These are phyloP conservation scores for Coemansia reversa DNA, from an alignment of 192 early-diverging fungal species.

Conservation along the genomic window DNA sequence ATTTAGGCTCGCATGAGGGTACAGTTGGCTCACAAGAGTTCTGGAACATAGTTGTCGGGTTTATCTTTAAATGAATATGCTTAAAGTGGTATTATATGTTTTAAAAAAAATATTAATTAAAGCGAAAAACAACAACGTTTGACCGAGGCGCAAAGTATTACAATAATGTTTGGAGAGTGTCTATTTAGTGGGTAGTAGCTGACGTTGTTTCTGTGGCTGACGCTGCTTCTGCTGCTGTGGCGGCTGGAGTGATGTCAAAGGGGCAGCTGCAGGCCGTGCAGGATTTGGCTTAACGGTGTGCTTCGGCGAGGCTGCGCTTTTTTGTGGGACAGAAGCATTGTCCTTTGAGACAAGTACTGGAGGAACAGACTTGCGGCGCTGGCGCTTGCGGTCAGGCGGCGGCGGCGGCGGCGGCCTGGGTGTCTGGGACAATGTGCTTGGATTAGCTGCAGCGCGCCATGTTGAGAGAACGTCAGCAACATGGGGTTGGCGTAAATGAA, in stretches of 20 bases:
- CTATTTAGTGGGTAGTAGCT: background rate
- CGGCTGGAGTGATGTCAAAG: background rate
- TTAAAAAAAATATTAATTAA: background rate
- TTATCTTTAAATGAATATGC: conserved; percentile 9
- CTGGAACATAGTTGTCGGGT: conserved; percentile 30
- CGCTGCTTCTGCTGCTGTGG: background rate
- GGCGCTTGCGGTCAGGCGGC: conserved; percentile 13
- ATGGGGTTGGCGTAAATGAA: conserved; percentile 13
- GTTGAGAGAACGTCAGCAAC: conserved; percentile 7
- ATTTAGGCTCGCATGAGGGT: conserved; percentile 31
- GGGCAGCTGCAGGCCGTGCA: background rate
- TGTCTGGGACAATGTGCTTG: background rate
- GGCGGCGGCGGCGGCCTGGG: background rate
- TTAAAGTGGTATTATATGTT: background rate
- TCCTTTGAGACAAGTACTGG: background rate
- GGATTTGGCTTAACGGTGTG: background rate
- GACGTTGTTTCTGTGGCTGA: background rate
- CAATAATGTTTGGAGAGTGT: background rate
- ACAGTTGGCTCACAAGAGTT: conserved; percentile 21
- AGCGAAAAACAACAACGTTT: background rate
- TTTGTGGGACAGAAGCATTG: background rate
- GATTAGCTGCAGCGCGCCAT: conserved; percentile 12
- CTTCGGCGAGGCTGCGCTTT: conserved; percentile 10
- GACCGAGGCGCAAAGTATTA: background rate
- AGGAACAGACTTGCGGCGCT: conserved; percentile 4